A percentile compares a stretch with the other conserved stretches of the same genome.
Evolutionary conservation across 73 alveolate species (phyloP).

Genomic region (Paramecium tetraurelia): DNA sequence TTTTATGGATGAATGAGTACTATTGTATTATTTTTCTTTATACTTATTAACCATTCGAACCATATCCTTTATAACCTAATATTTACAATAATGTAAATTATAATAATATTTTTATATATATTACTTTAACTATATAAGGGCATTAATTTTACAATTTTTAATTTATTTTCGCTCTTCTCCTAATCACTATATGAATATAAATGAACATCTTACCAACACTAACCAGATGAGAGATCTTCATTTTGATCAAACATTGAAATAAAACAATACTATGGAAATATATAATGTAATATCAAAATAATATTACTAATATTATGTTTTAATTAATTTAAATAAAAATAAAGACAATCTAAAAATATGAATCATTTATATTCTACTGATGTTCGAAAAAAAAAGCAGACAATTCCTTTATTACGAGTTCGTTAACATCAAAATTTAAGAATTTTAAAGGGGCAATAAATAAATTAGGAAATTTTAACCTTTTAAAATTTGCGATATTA

Average conservation of each 20-base stretch:
- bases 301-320: not conserved
- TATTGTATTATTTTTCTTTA: not conserved
- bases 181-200: not conserved
- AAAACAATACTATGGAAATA: not conserved
- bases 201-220: not conserved
- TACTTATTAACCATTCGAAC: not conserved
- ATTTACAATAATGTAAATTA: not conserved
- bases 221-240: not conserved
- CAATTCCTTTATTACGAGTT: not conserved
- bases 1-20: slow-evolving; percentile 53
- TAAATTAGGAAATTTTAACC: not conserved
- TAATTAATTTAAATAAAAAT: not conserved
- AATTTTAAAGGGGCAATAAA: too few relatives aligned
- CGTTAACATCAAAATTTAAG: not conserved
- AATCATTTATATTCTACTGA: not conserved
- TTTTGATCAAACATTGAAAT: not conserved
- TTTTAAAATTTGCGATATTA: not conserved
- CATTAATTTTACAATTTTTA: not conserved
- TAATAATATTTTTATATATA: too few relatives aligned
- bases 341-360: not conserved
- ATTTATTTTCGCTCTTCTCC: not conserved
- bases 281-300: too few relatives aligned
- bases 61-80: not conserved
- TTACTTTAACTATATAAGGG: too few relatives aligned
- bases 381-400: not conserved